Conservation (phyloP, 2,329 filamentous ascomycete genomes). For the Talaromyces albobiverticillius region DNA sequence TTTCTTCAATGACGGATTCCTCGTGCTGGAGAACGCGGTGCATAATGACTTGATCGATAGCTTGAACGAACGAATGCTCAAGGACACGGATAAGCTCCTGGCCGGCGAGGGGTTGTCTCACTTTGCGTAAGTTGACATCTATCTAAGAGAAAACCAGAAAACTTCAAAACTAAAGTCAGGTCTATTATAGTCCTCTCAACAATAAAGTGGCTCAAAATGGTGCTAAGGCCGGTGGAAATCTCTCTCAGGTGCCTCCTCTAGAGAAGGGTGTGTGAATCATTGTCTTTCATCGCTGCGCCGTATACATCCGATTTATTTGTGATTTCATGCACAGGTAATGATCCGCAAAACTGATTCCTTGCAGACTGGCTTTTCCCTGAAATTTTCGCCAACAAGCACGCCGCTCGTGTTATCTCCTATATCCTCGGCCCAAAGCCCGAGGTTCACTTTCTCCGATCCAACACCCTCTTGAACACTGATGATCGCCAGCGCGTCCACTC, state of each 20-base stretch:
- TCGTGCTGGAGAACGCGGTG: background rate
- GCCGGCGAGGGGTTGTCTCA: background rate
- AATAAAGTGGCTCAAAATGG: background rate
- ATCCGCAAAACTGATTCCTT: too few relatives aligned
- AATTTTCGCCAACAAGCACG: background rate
- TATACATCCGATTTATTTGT: too few relatives aligned
- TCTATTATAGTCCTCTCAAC: background rate
- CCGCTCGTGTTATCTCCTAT: background rate
- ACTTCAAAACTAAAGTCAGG: too few relatives aligned
- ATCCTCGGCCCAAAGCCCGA: background rate
- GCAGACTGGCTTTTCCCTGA: background rate
- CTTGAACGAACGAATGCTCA: background rate
- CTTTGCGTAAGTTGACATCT: background rate
- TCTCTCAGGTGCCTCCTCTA: background rate
- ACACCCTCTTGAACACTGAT: background rate
- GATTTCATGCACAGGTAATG: too few relatives aligned
- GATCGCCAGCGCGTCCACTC: background rate
- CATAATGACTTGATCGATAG: background rate
- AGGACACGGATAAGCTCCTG: background rate
- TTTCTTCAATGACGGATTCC: background rate
- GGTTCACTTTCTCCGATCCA: background rate
- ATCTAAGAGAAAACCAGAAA: slow-evolving; percentile 32
- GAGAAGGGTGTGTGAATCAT: background rate
- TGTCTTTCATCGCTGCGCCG: too few relatives aligned
- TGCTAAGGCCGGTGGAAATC: background rate